Evolutionary conservation across 139 green algal genomes (phyloP).

Genomic region (Chlamydomonas incerta): DNA sequence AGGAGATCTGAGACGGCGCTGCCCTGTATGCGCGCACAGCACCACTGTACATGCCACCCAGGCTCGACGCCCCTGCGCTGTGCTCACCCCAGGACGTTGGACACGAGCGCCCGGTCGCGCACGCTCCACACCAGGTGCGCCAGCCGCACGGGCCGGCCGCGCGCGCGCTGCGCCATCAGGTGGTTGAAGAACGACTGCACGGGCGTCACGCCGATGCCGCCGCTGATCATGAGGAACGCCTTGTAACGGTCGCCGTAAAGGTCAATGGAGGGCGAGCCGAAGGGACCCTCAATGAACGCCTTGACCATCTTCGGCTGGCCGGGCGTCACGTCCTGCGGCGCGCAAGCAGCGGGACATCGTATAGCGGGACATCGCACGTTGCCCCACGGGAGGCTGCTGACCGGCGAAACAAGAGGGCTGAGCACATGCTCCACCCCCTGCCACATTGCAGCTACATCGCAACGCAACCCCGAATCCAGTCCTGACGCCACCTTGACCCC

Average conservation of each 20-base stretch:
- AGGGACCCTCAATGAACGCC: conserved; percentile 33
- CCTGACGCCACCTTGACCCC: too few species aligned
- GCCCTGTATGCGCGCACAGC: too few species aligned
- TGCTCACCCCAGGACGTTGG: background rate
- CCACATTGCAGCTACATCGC: too few species aligned
- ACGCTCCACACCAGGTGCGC: conserved; percentile 3
- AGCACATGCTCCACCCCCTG: too few species aligned
- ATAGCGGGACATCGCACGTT: too few species aligned
- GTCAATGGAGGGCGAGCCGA: conserved; percentile 16
- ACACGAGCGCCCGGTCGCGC: background rate
- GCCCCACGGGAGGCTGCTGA: too few species aligned
- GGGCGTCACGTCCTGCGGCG: background rate
- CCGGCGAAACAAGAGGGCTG: too few species aligned
- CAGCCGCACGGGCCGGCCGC: conserved; percentile 3
- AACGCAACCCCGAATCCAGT: too few species aligned
- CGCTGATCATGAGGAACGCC: conserved; percentile 12
- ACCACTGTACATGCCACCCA: too few species aligned
- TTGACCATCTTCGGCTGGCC: background rate
- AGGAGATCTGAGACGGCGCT: too few species aligned
- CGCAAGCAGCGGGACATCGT: too few species aligned
- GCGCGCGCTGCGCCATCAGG: background rate
- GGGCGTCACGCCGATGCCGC: conserved; percentile 20
- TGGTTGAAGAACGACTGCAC: conserved; percentile 17
- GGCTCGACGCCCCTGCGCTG: too few species aligned
- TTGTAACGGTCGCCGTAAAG: conserved; percentile 25